Conservation (phyloP, 768 basidiomycete species). For the Amanita pallidorosea region DNA sequence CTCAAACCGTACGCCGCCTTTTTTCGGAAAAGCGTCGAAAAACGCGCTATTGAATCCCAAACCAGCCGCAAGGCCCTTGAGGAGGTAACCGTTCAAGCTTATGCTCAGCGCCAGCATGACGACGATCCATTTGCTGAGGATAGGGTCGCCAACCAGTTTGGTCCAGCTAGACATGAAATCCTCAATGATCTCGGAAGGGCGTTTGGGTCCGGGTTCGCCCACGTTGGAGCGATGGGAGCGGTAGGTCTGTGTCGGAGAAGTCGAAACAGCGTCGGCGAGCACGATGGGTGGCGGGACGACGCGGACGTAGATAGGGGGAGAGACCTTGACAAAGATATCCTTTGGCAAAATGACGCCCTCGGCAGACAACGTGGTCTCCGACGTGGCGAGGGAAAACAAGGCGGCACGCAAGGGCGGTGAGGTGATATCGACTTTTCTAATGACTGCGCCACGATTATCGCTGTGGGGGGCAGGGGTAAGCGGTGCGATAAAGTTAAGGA, state of each 20-base stretch:
- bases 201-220: constrained; percentile 12
- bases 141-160: constrained; percentile 83
- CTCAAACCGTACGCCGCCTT: constrained; percentile 16
- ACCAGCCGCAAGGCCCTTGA: constrained; percentile 74
- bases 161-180: constrained; percentile 90
- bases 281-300: constrained; percentile 24
- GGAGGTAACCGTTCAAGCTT: constrained; percentile 83
- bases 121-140: constrained; percentile 93
- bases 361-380: constrained; percentile 12
- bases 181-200: constrained; percentile 50
- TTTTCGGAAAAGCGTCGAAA: neutral
- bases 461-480: constrained; percentile 53
- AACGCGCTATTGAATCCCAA: constrained; percentile 13
- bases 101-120: constrained; percentile 78
- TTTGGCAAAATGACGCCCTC: constrained; percentile 5
- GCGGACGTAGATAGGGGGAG: constrained; percentile 47
- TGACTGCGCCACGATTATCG: constrained; percentile 16
- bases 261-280: constrained; percentile 2
- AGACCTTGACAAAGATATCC: constrained; percentile 49
- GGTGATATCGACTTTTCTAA: constrained; percentile 61
- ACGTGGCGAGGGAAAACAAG: constrained; percentile 44
- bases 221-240: neutral
- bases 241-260: constrained; percentile 9
- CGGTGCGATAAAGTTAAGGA: constrained; percentile 88
- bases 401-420: constrained; percentile 47